Percentiles rank a stretch among this genome's conserved stretches.
These are phyloP conservation scores for Rhodotorula graminis DNA, from an alignment of 768 basidiomycete genomes.

Conservation along the genomic window DNA sequence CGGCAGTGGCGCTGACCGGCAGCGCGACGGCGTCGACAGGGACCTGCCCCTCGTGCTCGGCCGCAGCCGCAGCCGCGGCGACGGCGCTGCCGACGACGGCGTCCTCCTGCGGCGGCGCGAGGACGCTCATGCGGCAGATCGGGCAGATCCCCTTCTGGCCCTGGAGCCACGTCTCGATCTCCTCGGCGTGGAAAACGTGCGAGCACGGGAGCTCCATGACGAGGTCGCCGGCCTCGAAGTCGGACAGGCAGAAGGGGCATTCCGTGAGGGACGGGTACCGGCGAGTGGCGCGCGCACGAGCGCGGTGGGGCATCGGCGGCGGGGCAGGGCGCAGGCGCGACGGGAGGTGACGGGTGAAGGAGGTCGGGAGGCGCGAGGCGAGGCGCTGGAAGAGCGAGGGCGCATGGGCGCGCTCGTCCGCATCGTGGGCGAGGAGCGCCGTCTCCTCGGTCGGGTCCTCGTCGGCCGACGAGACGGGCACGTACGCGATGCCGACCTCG, in stretches of 20 bases:
- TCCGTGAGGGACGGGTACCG: conserved; percentile 51
- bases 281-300: conserved; percentile 8
- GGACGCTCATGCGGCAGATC: conserved; percentile 15
- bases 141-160: conserved; percentile 58
- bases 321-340: conserved; percentile 8
- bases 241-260: conserved; percentile 87
- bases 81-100: too few relatives aligned
- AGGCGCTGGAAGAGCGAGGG: background rate
- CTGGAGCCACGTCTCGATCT: conserved; percentile 88
- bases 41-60: too few relatives aligned
- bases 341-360: conserved; percentile 9
- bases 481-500: conserved; percentile 31
- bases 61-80: background rate
- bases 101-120: background rate
- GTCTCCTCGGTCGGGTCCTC: conserved; percentile 8
- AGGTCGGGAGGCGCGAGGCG: background rate
- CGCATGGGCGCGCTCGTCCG: conserved; percentile 11
- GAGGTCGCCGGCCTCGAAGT: conserved; percentile 79
- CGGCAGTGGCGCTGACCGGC: background rate
- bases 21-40: background rate
- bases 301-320: conserved; percentile 1
- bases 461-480: conserved; percentile 20
- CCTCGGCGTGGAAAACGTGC: conserved; percentile 87
- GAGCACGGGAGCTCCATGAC: conserved; percentile 89
- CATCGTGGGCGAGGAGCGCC: conserved; percentile 29